A percentile compares a stretch with the other conserved stretches of the same genome.
Evolutionary conservation across 371 early-diverging fungal genomes (phyloP).

Genomic region (Basidiobolus meristosporus): DNA sequence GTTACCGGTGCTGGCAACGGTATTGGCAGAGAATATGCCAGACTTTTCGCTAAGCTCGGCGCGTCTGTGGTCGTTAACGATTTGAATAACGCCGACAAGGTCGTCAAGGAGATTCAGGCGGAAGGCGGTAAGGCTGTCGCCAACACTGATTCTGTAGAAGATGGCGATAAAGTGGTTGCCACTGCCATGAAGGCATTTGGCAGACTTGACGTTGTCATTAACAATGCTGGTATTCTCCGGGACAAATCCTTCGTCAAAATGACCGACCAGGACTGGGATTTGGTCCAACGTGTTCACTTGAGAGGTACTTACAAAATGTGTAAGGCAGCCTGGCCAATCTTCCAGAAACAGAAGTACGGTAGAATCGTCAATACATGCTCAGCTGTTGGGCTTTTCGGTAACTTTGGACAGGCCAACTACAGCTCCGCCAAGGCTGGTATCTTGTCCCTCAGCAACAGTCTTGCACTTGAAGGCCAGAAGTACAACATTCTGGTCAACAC

Average conservation of each 20-base stretch:
- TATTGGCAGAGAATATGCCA: conserved; percentile 76
- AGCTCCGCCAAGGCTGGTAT: conserved; percentile 82
- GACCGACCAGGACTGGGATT: conserved; percentile 92
- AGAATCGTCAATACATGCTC: conserved; percentile 67
- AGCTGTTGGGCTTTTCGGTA: conserved; percentile 95
- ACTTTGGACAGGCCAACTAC: conserved; percentile 98
- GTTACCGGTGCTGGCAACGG: conserved; percentile 90
- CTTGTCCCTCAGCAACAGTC: conserved; percentile 71
- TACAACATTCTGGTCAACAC: conserved; percentile 84
- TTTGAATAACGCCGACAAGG: conserved; percentile 81
- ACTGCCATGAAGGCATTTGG: conserved; percentile 92
- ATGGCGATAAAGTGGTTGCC: conserved; percentile 90
- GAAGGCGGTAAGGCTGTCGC: conserved; percentile 92
- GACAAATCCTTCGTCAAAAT: conserved; percentile 91
- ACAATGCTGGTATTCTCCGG: conserved; percentile 93
- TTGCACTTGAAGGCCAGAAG: conserved; percentile 87
- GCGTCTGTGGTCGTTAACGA: conserved; percentile 84
- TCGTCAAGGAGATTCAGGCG: conserved; percentile 80
- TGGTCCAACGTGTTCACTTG: conserved; percentile 83
- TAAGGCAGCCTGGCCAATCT: conserved; percentile 92
- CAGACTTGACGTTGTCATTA: conserved; percentile 83
- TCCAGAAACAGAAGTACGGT: conserved; percentile 89
- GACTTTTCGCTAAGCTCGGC: conserved; percentile 59
- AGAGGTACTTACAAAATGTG: conserved; percentile 87
- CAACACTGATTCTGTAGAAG: conserved; percentile 92